Base-by-base conservation (phyloP, 768 basidiomycete species). In the Kwoniella europaea region DNA sequence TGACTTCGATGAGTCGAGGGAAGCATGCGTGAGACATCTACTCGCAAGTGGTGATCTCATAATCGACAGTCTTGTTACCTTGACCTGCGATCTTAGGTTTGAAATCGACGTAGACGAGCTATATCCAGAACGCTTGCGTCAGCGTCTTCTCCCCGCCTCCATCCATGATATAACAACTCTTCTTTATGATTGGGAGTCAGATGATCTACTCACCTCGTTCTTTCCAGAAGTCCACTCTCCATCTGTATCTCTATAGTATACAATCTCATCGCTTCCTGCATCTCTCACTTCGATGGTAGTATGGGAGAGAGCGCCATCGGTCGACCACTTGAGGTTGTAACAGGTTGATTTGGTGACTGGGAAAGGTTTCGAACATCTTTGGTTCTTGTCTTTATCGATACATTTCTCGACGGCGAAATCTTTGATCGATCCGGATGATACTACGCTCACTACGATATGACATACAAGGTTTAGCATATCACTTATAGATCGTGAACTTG, bases 81-180 rank as follows among this genome's bases (percentile, higher is more conserved):
- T 75, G 76, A 16, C 73, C 71, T 52, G 59, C 52, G 61, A 76
- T 73, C 69, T 78, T 77, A 71, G 82, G 82, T 67, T 76, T 77
- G 73, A 82, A 82, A 72, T 82, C 82, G 64, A 81, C 68, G 74
- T 81, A 82, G 63, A 78, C 76, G 54, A 82, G 76, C 69, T 76
- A 56, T 43, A 24, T 55, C 9, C 12, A 15, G 20, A 43, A 44
- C 29, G 55, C 24, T 41, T 69, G 27, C 42, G 41, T 41, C 12
- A 62, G 44, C 58, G 24, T 61, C 57, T n/a, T 55, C 22, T 13
- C 50, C n/a, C 50, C 16, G 42, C n/a, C 6, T 18, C 15, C 12
- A 42, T 20, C 22, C 35, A 35, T 35, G 35, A 35, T 35, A 35
- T 35, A 9, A 35, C 35, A 35, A 35, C 3, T 35, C 35, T 35